Evolutionary conservation across 306 rosid species (phyloP).

Genomic region (Betula pendula): DNA sequence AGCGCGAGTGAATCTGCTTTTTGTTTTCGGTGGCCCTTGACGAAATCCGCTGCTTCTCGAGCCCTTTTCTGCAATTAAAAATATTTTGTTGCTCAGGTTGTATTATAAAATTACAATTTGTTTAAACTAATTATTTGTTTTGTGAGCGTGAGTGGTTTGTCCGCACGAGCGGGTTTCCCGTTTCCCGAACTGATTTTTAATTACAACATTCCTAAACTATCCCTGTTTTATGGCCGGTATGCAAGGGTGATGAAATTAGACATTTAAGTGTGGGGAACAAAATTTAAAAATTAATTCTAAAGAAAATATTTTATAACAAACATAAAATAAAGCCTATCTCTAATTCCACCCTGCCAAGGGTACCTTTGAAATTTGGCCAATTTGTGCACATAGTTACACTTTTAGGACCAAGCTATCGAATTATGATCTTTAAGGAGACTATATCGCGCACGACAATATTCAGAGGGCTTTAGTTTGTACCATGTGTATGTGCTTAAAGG

Average conservation of each 20-base stretch:
- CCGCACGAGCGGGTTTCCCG: constrained; percentile 74
- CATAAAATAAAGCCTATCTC: too few species aligned
- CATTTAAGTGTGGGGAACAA: too few species aligned
- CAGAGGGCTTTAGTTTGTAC: neutral
- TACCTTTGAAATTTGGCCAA: constrained; percentile 19
- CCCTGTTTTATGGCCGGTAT: constrained; percentile 1
- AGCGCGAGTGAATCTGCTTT: constrained; percentile 55
- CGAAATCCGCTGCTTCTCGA: constrained; percentile 42
- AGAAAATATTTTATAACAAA: too few species aligned
- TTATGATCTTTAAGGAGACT: neutral
- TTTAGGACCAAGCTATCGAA: too few species aligned
- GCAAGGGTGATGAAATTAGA: too few species aligned
- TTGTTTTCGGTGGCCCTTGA: constrained; percentile 10
- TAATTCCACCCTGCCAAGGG: too few species aligned
- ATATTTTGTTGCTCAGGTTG: constrained; percentile 32
- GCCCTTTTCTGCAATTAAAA: constrained; percentile 49
- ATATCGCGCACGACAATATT: neutral
- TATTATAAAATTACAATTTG: neutral
- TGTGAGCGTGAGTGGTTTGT: constrained; percentile 50
- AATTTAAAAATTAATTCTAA: too few species aligned
- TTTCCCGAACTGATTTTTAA: constrained; percentile 49
- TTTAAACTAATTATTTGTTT: constrained; percentile 21
- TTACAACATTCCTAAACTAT: constrained; percentile 2
- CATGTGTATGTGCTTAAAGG: too few species aligned
- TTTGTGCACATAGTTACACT: too few species aligned